A percentile compares a stretch with the other conserved stretches of the same genome.
Conservation (phyloP, 495 filamentous ascomycete species). For the Tirmania nivea region DNA sequence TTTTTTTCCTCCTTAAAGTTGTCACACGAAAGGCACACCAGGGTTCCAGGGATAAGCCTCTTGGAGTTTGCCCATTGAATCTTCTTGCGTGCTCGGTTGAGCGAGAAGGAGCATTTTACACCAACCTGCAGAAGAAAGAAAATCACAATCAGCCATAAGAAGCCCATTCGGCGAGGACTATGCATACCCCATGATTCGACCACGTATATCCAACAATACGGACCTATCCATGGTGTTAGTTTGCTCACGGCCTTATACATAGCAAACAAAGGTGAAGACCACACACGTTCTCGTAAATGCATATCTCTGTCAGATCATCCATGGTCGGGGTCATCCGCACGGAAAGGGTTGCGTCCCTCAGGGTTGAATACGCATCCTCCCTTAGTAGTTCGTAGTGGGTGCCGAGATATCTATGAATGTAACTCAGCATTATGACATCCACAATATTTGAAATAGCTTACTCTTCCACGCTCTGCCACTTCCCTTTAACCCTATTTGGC, state of each 20-base stretch:
- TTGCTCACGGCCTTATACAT: too few relatives aligned
- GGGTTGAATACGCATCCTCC: conserved; percentile 36
- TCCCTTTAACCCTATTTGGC: conserved; percentile 22
- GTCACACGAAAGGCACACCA: conserved; percentile 52
- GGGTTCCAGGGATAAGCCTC: conserved; percentile 42
- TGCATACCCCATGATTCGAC: neutral
- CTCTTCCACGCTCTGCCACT: conserved; percentile 20
- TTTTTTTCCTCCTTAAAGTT: conserved; percentile 31
- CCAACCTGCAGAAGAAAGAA: conserved; percentile 17
- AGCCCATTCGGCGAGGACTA: neutral
- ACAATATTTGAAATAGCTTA: conserved; percentile 19
- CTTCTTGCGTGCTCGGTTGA: conserved; percentile 38
- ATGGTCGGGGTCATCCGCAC: conserved; percentile 26
- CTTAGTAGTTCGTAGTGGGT: conserved; percentile 46
- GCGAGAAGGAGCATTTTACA: conserved; percentile 48
- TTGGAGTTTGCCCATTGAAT: conserved; percentile 60
- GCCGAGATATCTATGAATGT: conserved; percentile 27
- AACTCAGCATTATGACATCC: conserved; percentile 22
- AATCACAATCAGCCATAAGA: neutral
- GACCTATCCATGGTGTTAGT: neutral
- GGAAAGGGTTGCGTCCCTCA: conserved; percentile 36
- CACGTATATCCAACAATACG: conserved; percentile 1
- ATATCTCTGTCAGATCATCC: conserved; percentile 34
- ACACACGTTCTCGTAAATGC: conserved; percentile 52
- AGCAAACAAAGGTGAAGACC: too few relatives aligned